phyloP scores from a whole-genome alignment of 805 yeast species.

The Pachysolen tannophilus region DNA sequence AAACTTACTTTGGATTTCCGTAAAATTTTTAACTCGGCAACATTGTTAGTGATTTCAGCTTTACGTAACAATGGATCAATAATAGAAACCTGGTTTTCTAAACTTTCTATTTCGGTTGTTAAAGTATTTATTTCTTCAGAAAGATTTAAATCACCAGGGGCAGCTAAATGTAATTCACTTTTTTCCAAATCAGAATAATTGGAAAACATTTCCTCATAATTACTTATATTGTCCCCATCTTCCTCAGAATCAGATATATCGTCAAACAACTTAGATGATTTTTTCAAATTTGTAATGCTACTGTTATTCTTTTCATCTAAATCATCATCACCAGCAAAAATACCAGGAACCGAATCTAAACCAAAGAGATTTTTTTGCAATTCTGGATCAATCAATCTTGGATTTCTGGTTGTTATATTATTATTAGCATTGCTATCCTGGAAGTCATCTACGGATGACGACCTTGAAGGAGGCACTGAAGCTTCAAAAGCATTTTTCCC shows the following conservation, averaged over 20 bases:
- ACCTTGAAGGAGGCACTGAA: neutral
- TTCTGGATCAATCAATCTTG: slow-evolving; percentile 20
- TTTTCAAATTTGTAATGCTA: slow-evolving; percentile 3
- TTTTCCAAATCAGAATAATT: slow-evolving; percentile 9
- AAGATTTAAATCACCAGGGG: slow-evolving; percentile 61
- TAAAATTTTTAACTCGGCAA: slow-evolving; percentile 59
- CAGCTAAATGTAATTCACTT: slow-evolving; percentile 38
- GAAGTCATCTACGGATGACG: slow-evolving; percentile 1
- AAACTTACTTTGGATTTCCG: slow-evolving; percentile 60
- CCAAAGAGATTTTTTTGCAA: slow-evolving; percentile 26
- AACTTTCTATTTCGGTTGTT: slow-evolving; percentile 44
- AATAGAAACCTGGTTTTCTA: slow-evolving; percentile 55
- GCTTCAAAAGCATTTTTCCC: neutral
- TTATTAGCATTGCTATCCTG: neutral
- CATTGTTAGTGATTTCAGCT: slow-evolving; percentile 79
- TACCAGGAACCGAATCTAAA: slow-evolving; percentile 21
- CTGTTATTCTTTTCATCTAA: slow-evolving; percentile 11
- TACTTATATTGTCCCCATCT: slow-evolving; percentile 15
- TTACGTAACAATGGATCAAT: slow-evolving; percentile 63
- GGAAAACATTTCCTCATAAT: neutral
- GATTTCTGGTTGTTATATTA: slow-evolving; percentile 9
- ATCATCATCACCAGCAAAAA: slow-evolving; percentile 28
- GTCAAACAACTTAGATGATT: slow-evolving; percentile 27
- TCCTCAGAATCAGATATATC: slow-evolving; percentile 20
- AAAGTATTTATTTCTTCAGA: slow-evolving; percentile 61